Percentiles rank a stretch among this genome's conserved stretches.
Evolutionary conservation across 306 rosid genomes (phyloP).

Genomic region (Hylodesmum podocarpum): DNA sequence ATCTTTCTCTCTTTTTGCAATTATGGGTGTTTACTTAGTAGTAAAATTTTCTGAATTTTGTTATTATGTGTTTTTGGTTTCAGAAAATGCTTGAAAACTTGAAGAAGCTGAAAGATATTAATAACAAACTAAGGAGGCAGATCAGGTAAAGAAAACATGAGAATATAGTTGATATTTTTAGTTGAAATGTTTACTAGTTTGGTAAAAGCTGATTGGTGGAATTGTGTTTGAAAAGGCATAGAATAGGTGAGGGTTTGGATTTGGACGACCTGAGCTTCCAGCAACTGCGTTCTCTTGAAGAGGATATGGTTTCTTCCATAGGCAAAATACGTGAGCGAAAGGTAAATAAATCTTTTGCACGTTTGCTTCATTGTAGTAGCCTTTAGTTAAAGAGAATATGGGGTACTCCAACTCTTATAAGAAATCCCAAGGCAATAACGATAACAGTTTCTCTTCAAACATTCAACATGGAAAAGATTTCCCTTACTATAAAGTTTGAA

Average conservation of each 20-base stretch:
- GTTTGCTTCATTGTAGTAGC: background rate
- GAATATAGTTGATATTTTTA: background rate
- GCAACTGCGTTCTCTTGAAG: constrained; percentile 61
- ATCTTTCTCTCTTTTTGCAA: background rate
- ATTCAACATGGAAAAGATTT: background rate
- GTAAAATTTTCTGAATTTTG: background rate
- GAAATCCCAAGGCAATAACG: background rate
- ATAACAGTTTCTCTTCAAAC: background rate
- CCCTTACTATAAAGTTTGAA: background rate
- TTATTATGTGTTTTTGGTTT: background rate
- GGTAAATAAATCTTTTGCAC: constrained; percentile 35
- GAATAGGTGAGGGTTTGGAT: constrained; percentile 73
- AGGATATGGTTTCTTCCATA: constrained; percentile 44
- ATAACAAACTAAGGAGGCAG: constrained; percentile 63
- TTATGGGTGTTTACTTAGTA: background rate
- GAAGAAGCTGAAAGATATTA: constrained; percentile 61
- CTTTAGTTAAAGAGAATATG: background rate
- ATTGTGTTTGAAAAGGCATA: constrained; percentile 51
- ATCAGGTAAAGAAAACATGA: constrained; percentile 50
- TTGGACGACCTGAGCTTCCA: constrained; percentile 42
- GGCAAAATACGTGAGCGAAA: constrained; percentile 56
- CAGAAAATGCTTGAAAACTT: constrained; percentile 69
- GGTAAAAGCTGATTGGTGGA: background rate
- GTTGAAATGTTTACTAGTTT: background rate
- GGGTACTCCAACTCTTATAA: background rate